These are phyloP conservation scores for Rubus idaeus DNA, from an alignment of 306 rosid genomes.

Conservation along the genomic window DNA sequence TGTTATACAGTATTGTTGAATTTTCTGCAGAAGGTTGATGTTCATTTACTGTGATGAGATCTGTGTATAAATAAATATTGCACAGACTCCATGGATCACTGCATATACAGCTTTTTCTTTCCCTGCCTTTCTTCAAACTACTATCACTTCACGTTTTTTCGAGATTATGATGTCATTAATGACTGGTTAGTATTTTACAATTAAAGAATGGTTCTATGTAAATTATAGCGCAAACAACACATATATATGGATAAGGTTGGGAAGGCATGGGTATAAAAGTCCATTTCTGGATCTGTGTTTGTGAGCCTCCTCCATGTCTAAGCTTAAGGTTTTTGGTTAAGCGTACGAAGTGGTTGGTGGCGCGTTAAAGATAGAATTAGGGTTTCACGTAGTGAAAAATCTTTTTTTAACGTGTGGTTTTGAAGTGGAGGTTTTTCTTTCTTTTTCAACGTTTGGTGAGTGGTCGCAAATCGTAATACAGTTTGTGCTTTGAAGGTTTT, in stretches of 20 bases:
- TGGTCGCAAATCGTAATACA: background rate
- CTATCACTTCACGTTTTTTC: background rate
- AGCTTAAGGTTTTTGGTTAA: background rate
- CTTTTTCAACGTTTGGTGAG: background rate
- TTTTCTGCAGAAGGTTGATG: background rate
- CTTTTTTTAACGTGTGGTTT: conserved; percentile 8
- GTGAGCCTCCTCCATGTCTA: background rate
- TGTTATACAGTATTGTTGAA: background rate
- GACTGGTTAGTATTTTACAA: background rate
- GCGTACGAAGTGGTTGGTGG: background rate
- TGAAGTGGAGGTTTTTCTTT: conserved; percentile 1
- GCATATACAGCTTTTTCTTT: background rate
- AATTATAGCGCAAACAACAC: too few relatives aligned
- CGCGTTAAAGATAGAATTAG: conserved; percentile 12
- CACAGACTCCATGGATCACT: background rate
- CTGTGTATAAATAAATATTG: background rate
- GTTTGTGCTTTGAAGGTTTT: conserved; percentile 9
- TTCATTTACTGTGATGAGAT: conserved; percentile 10
- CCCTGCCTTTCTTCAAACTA: background rate
- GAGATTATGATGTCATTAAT: conserved; percentile 8
- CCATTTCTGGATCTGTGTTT: conserved; percentile 22
- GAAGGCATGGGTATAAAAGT: background rate
- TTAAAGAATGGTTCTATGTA: background rate
- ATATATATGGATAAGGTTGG: conserved; percentile 5
- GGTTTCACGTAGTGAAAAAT: conserved; percentile 38